Base-by-base conservation (phyloP, 768 basidiomycete species). In the Panus rudis region DNA sequence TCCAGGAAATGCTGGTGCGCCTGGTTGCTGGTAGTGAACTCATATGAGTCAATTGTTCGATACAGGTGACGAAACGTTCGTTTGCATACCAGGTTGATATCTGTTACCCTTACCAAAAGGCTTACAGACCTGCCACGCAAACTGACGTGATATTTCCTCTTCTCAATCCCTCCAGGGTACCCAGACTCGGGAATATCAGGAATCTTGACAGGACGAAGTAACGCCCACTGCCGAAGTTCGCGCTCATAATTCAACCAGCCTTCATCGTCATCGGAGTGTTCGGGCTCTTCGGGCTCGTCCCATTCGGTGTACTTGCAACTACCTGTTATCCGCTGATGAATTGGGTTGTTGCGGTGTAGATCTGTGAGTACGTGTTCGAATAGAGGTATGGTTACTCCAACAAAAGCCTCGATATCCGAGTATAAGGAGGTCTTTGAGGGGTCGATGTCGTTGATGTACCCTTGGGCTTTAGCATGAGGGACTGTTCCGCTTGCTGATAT, bases 361-460 rank as follows among this genome's bases (percentile, higher is more conserved):
- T 78, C 76, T 2, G 74, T 75, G 12, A 78, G 63, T 14, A 66
- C 62, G 42, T 69, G 70, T 48, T 77, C 75, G 52, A 78, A 75
- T 11, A 77, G 56, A 12, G 76, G 75, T 11, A 78, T 47, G 27
- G 69, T 64, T 1, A 48, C 45, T 1, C 58, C 50, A 5, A 78
- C 55, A 21, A 69, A 50, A 14, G 43, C 43, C 43, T 63, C 58
- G 6, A 74, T 52, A 13, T 54, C 56, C 20, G 32, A 14, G 50
- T 71, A 70, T 11, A 68, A 53, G 14, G 47, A 21, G 13, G 30
- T 33, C 42, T 65, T 49, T 4, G 52, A 48, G 5, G 67, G 70
- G 45, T 75, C 56, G 17, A 79, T 55, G 45, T 75, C 73, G 54
- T 76, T 77, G 62, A 79, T 76, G 55, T 78, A 78, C 3, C 73